These are phyloP conservation scores for Daldinia concentrica DNA, from an alignment of 495 filamentous ascomycete genomes.

Conservation along the genomic window DNA sequence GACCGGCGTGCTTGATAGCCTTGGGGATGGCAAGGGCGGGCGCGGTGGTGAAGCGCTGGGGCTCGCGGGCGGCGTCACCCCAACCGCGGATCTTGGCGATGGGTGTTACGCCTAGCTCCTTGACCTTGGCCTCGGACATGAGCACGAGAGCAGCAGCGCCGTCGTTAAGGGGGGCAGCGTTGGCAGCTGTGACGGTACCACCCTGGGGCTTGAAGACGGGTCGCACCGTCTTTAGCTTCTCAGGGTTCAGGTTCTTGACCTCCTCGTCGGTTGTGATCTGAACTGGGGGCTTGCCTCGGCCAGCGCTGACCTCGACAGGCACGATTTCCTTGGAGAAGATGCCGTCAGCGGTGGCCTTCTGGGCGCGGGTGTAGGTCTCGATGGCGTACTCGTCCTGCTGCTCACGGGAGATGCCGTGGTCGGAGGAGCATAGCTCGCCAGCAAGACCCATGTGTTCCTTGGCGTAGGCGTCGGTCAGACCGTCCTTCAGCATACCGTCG, in stretches of 20 bases:
- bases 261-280: constrained; percentile 89
- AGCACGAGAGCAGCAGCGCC: constrained; percentile 90
- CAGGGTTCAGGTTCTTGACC: constrained; percentile 94
- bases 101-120: constrained; percentile 87
- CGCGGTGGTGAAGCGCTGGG: constrained; percentile 94
- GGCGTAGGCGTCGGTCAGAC: constrained; percentile 88
- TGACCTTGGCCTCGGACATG: constrained; percentile 87
- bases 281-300: constrained; percentile 87
- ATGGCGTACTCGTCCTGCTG: constrained; percentile 95
- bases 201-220: constrained; percentile 83
- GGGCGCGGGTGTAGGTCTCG: constrained; percentile 87
- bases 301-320: constrained; percentile 86
- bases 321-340: constrained; percentile 86
- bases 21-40: constrained; percentile 96
- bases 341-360: constrained; percentile 80
- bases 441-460: constrained; percentile 94
- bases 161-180: constrained; percentile 95
- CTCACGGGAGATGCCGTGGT: constrained; percentile 82
- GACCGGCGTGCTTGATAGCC: constrained; percentile 88
- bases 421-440: constrained; percentile 89
- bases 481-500: constrained; percentile 91
- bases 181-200: constrained; percentile 96
- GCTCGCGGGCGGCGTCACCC: constrained; percentile 90
- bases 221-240: constrained; percentile 85
- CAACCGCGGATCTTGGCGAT: constrained; percentile 95